Percentiles rank a stretch among this genome's conserved stretches.
These are phyloP conservation scores for Podospora comata DNA, from an alignment of 495 filamentous ascomycete species.

Conservation along the genomic window DNA sequence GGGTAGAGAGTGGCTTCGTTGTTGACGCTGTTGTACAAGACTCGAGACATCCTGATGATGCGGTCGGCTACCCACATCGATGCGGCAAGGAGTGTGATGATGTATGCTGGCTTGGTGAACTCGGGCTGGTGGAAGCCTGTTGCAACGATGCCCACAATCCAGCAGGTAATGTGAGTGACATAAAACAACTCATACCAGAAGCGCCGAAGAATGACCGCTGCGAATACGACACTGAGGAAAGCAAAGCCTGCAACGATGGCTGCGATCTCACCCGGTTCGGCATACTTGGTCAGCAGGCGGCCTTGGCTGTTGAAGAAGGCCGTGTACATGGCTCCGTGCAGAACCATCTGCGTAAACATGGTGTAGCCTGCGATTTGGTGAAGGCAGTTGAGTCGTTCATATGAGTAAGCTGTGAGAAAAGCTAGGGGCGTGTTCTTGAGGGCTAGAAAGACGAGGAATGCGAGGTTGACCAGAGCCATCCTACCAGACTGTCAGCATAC, in stretches of 20 bases:
- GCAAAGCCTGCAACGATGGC: conserved; percentile 50
- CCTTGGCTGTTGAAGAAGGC: conserved; percentile 34
- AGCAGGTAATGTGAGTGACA: conserved; percentile 51
- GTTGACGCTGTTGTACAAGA: conserved; percentile 50
- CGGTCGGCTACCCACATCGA: conserved; percentile 53
- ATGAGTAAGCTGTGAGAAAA: conserved; percentile 55
- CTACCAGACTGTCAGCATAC: conserved; percentile 32
- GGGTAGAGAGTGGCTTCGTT: conserved; percentile 55
- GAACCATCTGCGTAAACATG: conserved; percentile 42
- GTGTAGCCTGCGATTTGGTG: conserved; percentile 58
- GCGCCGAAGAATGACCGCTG: conserved; percentile 45
- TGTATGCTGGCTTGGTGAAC: conserved; percentile 38
- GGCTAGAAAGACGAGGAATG: conserved; percentile 56
- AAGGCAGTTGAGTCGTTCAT: conserved; percentile 58
- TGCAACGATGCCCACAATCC: conserved; percentile 48
- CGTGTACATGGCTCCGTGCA: conserved; percentile 47
- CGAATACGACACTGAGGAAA: conserved; percentile 42
- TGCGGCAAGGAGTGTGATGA: conserved; percentile 45
- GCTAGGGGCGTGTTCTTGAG: conserved; percentile 61
- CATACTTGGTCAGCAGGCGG: conserved; percentile 24
- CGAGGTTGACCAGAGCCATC: conserved; percentile 53
- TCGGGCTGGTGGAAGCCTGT: conserved; percentile 55
- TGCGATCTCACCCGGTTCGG: conserved; percentile 31
- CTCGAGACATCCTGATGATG: conserved; percentile 45
- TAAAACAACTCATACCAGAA: conserved; percentile 59